These are phyloP conservation scores for Nigrospora sphaerica DNA, from an alignment of 2,329 filamentous ascomycete genomes.

Conservation along the genomic window DNA sequence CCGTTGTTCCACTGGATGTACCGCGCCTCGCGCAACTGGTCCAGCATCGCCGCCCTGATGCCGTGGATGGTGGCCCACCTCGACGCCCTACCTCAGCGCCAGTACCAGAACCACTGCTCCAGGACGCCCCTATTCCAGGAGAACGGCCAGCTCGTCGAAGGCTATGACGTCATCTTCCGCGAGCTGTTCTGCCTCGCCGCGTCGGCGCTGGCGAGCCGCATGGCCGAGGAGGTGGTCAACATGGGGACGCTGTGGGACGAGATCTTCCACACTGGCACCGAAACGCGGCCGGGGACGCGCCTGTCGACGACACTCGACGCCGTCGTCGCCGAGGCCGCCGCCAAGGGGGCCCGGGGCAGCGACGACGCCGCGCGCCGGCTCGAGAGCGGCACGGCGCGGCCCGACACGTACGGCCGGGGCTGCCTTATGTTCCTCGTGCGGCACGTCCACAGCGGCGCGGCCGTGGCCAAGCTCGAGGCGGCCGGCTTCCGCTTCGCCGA, in stretches of 20 bases:
- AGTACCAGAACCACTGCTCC: slow-evolving; percentile 25
- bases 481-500: slow-evolving; percentile 72
- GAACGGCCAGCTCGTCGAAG: slow-evolving; percentile 51
- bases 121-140: slow-evolving; percentile 33
- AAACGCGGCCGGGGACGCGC: background rate
- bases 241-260: slow-evolving; percentile 70
- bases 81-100: slow-evolving; percentile 34
- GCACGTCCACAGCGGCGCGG: slow-evolving; percentile 46
- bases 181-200: slow-evolving; percentile 81
- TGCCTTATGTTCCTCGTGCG: slow-evolving; percentile 77
- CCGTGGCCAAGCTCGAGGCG: slow-evolving; percentile 58
- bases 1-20: slow-evolving; percentile 85
- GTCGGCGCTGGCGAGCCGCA: slow-evolving; percentile 58
- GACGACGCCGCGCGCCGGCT: slow-evolving; percentile 7
- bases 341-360: slow-evolving; percentile 15
- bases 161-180: slow-evolving; percentile 74
- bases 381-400: background rate
- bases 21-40: slow-evolving; percentile 73
- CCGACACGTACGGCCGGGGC: slow-evolving; percentile 51
- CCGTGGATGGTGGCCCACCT: slow-evolving; percentile 68
- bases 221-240: slow-evolving; percentile 55
- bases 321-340: background rate
- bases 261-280: slow-evolving; percentile 58
- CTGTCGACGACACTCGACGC: slow-evolving; percentile 1
- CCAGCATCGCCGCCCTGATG: slow-evolving; percentile 58